These are phyloP conservation scores for Lavandula angustifolia DNA, from an alignment of 257 asterid genomes.

Conservation along the genomic window DNA sequence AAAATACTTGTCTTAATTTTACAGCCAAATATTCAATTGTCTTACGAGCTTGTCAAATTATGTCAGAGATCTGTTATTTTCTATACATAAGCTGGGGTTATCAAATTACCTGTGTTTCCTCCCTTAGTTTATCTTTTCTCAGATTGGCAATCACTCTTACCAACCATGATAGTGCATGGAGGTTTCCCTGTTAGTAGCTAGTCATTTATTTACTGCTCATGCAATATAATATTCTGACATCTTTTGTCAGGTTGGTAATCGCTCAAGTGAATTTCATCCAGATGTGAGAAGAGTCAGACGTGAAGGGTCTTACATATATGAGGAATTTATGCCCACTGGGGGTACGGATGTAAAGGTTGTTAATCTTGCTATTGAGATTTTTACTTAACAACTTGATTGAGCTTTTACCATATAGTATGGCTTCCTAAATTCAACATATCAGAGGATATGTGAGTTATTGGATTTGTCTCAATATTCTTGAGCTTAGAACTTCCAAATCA, in stretches of 20 bases:
- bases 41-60: neutral
- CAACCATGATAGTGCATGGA: neutral
- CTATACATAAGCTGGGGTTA: no score
- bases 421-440: neutral
- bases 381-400: constrained; percentile 1
- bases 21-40: neutral
- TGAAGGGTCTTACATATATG: constrained; percentile 96
- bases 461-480: neutral
- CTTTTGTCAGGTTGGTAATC: constrained; percentile 83
- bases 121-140: neutral
- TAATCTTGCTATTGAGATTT: constrained; percentile 15
- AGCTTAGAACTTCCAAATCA: neutral
- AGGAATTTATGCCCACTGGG: constrained; percentile 99
- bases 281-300: constrained; percentile 97
- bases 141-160: neutral
- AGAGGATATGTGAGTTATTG: constrained; percentile 5
- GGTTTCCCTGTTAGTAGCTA: neutral
- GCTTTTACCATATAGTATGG: neutral
- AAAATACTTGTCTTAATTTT: neutral
- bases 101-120: neutral
- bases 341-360: constrained; percentile 98
- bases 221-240: constrained; percentile 18
- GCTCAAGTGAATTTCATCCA: constrained; percentile 98
- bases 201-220: neutral
- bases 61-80: neutral